These are phyloP conservation scores for Euptelea pleiosperma DNA, from an alignment of 164 flowering plant species.

Conservation along the genomic window DNA sequence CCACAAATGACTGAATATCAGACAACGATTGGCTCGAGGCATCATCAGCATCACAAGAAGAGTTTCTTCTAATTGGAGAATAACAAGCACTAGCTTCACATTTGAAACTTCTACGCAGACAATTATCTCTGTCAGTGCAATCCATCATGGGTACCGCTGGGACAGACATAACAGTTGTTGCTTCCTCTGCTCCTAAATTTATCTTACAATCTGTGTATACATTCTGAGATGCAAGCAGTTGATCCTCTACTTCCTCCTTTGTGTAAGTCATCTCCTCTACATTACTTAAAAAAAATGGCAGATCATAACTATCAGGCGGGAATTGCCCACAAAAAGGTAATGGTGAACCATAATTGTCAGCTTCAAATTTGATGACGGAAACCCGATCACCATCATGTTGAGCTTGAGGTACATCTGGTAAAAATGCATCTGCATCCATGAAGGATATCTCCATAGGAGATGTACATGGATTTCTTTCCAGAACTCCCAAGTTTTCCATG, in stretches of 20 bases:
- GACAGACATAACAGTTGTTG: conserved; percentile 6
- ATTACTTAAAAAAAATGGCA: conserved; percentile 12
- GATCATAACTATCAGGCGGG: conserved; percentile 8
- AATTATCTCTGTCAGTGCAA: conserved; percentile 13
- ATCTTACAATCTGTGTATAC: conserved; percentile 17
- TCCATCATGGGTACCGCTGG: conserved; percentile 12
- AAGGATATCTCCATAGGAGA: conserved; percentile 13
- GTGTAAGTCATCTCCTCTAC: conserved; percentile 8
- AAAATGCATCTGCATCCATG: conserved; percentile 18
- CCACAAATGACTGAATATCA: conserved; percentile 12
- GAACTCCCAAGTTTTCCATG: conserved; percentile 16
- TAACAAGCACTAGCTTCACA: conserved; percentile 18
- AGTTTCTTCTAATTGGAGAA: conserved; percentile 15
- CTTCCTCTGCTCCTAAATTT: conserved; percentile 16
- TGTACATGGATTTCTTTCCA: conserved; percentile 18
- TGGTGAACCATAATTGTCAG: conserved; percentile 15
- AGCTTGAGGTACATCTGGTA: conserved; percentile 16
- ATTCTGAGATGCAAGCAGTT: conserved; percentile 16
- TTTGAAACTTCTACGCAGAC: conserved; percentile 10
- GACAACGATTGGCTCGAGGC: conserved; percentile 2
- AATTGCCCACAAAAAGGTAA: conserved; percentile 10
- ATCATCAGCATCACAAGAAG: conserved; percentile 16
- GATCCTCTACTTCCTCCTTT: conserved; percentile 22
- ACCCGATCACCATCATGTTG: conserved; percentile 18
- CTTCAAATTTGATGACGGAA: conserved; percentile 22